Evolutionary conservation across 148 eudicot species (phyloP), one percentile per base, ranked within the genome.

Genomic region (Rhododendron vialii): DNA sequence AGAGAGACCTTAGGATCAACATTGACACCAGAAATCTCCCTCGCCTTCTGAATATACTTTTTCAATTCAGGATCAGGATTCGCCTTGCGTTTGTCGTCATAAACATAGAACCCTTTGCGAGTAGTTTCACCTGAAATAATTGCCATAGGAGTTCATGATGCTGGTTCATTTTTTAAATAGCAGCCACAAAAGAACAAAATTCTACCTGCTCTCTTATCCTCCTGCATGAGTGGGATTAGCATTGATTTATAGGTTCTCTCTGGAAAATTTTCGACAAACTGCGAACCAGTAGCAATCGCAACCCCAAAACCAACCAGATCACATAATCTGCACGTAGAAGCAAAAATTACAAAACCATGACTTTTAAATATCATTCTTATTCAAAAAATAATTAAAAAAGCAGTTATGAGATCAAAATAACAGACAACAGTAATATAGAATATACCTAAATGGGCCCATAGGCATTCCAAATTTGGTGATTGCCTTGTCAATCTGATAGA

Each of bases 281-380:
- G 98, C 61, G 85, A 84, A 24, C 94, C 95, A 67, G 95, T 94
- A 78, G 98, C 99, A 83, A 96, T 50, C 2, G 94, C 98, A 86
- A 96, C 99, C 82, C 98, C 98, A 90, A 94, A 96, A 61, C 99
- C 99, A 79, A 96, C 99, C 83, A 96, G 95, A 85, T 96, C 99
- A 61, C 92, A 89, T 90, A 96, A 87, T 88, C 99, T 96, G 95
- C 85, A 91, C 12, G 1, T 7, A 35, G 13, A 13, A 51, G 48
- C 63, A 80, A 73, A 71, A 13, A 76, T 53, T 7, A 18, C n/a
- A 5, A 30, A 28, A 82, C 55, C 45, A 75, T 53, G 2, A 61
- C 65, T 81, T 59, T 13, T 36, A 75, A 38, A 22, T 22, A 51
- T 74, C 28, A 53, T 0, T 17, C 15, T 41, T 20, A 26, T 83